Evolutionary conservation across 2,329 filamentous ascomycete species (phyloP), one percentile per base, ranked within the genome.

Genomic region (Arachnomyces sp.): DNA sequence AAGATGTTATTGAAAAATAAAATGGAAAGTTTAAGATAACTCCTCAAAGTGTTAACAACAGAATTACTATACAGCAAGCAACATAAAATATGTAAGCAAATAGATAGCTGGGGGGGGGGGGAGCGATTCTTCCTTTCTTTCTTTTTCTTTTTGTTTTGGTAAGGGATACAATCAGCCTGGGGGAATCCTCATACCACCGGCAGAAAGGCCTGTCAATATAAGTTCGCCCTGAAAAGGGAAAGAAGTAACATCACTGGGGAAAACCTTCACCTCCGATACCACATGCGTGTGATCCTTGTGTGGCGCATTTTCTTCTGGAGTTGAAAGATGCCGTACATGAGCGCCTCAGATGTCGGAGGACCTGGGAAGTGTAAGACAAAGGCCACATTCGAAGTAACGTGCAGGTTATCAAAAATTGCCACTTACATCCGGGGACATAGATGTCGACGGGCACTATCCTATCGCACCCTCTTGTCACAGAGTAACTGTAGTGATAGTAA

Each of bases 401-500:
- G 16, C 5, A 15, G 35, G 28, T 25, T 25, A 25, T 25, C 39
- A 18, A n/a, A 18, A 31, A 39, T 28, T 21, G n/a, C 33, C 71
- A 80, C 53, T 75, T 75, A 70, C 84, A 89, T 14, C 84, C 84
- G 36, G 84, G 84, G n/a, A 89, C 84, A 59, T 88, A 89, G 36
- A 89, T 77, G 62, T 89, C 84, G 45, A 89, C 84, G n/a, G 84
- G 84, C 18, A 88, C 82, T 56, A 89, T 83, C 45, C 84, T 71
- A 64, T 89, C 84, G 57, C 83, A 86, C 31, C 84, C 84, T 45
- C 84, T 76, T 39, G 82, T 80, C 39, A 88, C 84, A 40, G 75
- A 80, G 67, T 90, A 90, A 64, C 80, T 85, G 71, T 90, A 90
- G 68, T 90, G 86, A 62, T 90, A 90, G 71, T 90, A 90, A 43